These are phyloP conservation scores for Penicillium robsamsonii DNA, from an alignment of 495 filamentous ascomycete genomes.

Conservation along the genomic window DNA sequence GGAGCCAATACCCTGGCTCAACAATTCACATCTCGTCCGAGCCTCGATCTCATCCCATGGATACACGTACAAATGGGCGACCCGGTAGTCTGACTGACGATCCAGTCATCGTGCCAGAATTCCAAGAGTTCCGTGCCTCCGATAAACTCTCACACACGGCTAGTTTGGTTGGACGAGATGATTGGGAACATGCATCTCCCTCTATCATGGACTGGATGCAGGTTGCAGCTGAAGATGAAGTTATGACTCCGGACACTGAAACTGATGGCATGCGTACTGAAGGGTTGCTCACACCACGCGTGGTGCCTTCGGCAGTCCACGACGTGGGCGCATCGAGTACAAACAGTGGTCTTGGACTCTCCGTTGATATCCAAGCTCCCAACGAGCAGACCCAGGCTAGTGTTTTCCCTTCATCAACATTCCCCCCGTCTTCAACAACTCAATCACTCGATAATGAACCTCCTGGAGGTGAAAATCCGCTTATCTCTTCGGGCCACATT, in stretches of 20 bases:
- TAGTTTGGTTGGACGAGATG: conserved; percentile 47
- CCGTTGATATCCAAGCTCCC: conserved; percentile 36
- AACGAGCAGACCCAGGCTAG: conserved; percentile 33
- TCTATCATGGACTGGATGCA: conserved; percentile 57
- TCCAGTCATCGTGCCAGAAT: conserved; percentile 34
- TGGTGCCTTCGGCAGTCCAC: conserved; percentile 12
- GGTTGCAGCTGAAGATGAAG: conserved; percentile 43
- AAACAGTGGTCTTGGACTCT: conserved; percentile 35
- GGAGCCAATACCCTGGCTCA: conserved; percentile 23
- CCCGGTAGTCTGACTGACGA: conserved; percentile 38
- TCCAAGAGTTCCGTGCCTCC: conserved; percentile 20
- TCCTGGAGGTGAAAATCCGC: not conserved
- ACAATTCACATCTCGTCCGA: conserved; percentile 21
- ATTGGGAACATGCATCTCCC: conserved; percentile 56
- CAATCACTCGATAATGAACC: conserved; percentile 1
- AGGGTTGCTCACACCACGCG: conserved; percentile 27
- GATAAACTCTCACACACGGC: conserved; percentile 34
- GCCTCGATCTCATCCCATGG: conserved; percentile 13
- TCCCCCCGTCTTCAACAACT: conserved; percentile 6
- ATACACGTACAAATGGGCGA: conserved; percentile 18
- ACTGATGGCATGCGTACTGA: conserved; percentile 7
- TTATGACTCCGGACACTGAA: conserved; percentile 23
- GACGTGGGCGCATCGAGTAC: conserved; percentile 13
- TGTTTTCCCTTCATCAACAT: not conserved
- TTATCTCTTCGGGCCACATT: not conserved